phyloP scores from a whole-genome alignment of 2,329 filamentous ascomycete species.

The Clarireedia monteithiana region DNA sequence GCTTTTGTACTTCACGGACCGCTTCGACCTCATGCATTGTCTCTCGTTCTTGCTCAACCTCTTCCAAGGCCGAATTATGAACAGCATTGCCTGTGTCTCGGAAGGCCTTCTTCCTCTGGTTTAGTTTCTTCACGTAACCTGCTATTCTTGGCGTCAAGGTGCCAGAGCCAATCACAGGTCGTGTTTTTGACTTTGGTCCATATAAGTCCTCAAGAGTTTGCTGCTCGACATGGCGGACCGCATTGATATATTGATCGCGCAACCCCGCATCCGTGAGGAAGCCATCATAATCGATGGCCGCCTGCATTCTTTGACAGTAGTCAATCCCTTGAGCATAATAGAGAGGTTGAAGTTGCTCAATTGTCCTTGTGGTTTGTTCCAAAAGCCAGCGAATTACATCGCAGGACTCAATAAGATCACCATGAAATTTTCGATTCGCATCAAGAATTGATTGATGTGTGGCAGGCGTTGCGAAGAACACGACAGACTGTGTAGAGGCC shows the following conservation, averaged over 20 bases:
- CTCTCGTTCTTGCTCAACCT: constrained; percentile 42
- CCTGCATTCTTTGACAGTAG: constrained; percentile 49
- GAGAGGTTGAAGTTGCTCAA: constrained; percentile 50
- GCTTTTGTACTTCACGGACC: constrained; percentile 38
- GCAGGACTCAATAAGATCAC: constrained; percentile 22
- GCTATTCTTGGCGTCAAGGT: constrained; percentile 22
- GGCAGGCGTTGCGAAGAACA: constrained; percentile 26
- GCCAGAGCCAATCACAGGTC: constrained; percentile 5
- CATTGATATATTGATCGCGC: constrained; percentile 34
- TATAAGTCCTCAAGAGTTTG: constrained; percentile 54
- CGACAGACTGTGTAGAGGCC: constrained; percentile 29
- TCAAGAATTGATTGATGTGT: constrained; percentile 45
- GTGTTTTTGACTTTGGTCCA: constrained; percentile 27
- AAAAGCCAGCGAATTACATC: constrained; percentile 56
- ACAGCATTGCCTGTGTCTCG: constrained; percentile 38
- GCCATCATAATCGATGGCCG: constrained; percentile 34
- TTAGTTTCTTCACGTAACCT: constrained; percentile 28
- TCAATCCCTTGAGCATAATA: constrained; percentile 53
- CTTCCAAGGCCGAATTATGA: constrained; percentile 46
- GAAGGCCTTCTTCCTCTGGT: constrained; percentile 28
- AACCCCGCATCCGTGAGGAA: constrained; percentile 33
- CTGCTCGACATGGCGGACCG: constrained; percentile 44
- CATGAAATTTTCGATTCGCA: constrained; percentile 26
- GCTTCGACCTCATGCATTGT: constrained; percentile 38
- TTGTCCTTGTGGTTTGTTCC: constrained; percentile 52